These are phyloP conservation scores for Aurifilum marmelostoma DNA, from an alignment of 2,329 filamentous ascomycete species.

Conservation along the genomic window DNA sequence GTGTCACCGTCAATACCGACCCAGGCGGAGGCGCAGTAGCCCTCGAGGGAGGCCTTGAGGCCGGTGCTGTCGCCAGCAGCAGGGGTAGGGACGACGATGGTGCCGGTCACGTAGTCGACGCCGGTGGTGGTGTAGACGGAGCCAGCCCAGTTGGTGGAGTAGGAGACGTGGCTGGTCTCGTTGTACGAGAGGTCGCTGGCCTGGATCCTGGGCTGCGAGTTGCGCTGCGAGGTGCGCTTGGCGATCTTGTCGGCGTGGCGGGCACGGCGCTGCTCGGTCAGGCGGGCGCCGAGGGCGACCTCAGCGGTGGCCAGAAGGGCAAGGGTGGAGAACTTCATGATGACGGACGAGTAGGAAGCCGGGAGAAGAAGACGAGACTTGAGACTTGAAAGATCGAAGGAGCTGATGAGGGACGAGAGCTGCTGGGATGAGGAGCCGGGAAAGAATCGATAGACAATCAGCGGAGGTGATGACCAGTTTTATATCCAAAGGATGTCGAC, in stretches of 20 bases:
- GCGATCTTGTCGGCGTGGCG: slow-evolving; percentile 31
- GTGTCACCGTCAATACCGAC: slow-evolving; percentile 66
- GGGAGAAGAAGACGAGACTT: neutral
- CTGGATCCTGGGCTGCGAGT: slow-evolving; percentile 20
- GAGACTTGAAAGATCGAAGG: slow-evolving; percentile 7
- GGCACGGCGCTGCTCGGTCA: slow-evolving; percentile 42
- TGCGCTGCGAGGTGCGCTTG: slow-evolving; percentile 15
- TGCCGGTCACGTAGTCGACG: slow-evolving; percentile 54
- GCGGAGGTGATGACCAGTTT: neutral
- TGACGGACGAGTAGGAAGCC: slow-evolving; percentile 29
- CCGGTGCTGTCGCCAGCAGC: slow-evolving; percentile 42
- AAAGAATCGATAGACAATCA: neutral
- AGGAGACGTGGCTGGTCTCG: slow-evolving; percentile 21
- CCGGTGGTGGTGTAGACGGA: slow-evolving; percentile 54
- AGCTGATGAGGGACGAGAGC: slow-evolving; percentile 11
- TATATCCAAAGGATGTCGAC: slow-evolving; percentile 5
- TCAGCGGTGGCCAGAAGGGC: slow-evolving; percentile 42
- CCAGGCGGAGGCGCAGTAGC: slow-evolving; percentile 52
- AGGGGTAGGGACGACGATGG: slow-evolving; percentile 56
- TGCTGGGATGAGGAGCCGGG: slow-evolving; percentile 14
- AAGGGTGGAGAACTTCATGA: slow-evolving; percentile 51
- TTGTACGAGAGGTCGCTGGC: slow-evolving; percentile 12
- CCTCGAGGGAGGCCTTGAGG: slow-evolving; percentile 35
- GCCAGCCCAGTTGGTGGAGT: slow-evolving; percentile 57
- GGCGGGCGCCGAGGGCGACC: slow-evolving; percentile 47